Base-by-base conservation (phyloP, 2,329 filamentous ascomycete genomes). In the Cryphonectria naterciae region DNA sequence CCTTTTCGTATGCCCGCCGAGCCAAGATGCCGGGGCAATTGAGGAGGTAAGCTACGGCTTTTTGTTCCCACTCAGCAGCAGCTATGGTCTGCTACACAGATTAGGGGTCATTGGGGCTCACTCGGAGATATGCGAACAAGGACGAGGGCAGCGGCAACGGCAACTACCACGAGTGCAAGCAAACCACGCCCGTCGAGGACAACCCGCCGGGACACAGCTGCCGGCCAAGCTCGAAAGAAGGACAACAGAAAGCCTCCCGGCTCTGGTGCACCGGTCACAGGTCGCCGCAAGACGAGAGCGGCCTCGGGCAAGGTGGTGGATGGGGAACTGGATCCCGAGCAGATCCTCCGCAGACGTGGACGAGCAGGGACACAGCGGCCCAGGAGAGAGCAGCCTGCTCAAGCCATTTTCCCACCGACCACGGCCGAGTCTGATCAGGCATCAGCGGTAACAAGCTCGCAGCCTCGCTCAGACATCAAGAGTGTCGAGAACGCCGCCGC, bases 281-380 rank as follows among this genome's bases (percentile, higher is more conserved):
- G n/a, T 28, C 52, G 52, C 25, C 52, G 52, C 52, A 56, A 56
- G 25, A 56, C 52, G 11, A 56, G 52, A 56, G n/a, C 52, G n/a
- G 52, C 52, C 4, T 28, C 52, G 13, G 52, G 52, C 52, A 17
- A 32, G 52, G 25, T 56, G 25, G 52, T 56, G 52, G 25, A 17
- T 25, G 52, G 13, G n/a, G 25, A 56, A 8, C 15, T 56, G 7
- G 52, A 56, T 28, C 52, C 52, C 13, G 52, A 56, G n/a, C 15
- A 32, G 5, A 56, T 56, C 25, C n/a, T 56, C 52, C 52, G 52
- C 52, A 56, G 28, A 56, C 7, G 25, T 56, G 25, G 52, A 56
- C 52, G 52, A 28, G 13, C 52, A 13, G 25, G 25, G n/a, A 56
- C 25, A 56, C 52, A 56, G 28, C n/a, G 6, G 11, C 17, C n/a